Conservation (phyloP, 345 rosid species). For the Salix arbutifolia region DNA sequence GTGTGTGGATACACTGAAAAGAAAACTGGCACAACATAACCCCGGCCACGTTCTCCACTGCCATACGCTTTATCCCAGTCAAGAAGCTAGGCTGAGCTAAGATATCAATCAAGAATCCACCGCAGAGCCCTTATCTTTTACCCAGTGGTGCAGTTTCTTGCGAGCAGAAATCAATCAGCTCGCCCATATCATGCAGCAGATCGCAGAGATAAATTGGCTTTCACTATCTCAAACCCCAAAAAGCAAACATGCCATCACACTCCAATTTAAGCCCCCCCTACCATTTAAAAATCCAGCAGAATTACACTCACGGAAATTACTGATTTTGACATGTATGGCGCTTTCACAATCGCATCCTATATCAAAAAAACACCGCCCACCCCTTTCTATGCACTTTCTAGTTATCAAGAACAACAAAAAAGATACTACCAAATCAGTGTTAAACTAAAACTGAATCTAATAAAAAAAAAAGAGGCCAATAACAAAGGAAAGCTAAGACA, state of each 20-base stretch:
- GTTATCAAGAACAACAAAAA: no score
- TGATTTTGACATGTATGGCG: conserved; percentile 2
- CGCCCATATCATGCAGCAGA: not conserved
- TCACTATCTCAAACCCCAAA: conserved; percentile 15
- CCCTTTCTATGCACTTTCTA: not conserved
- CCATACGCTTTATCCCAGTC: conserved; percentile 25
- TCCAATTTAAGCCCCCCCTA: no score
- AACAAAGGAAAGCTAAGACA: not conserved
- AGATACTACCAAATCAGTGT: no score
- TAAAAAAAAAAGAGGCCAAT: no score
- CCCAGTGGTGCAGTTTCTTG: not conserved
- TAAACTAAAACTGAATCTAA: no score
- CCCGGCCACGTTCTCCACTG: conserved; percentile 39
- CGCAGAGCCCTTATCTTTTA: conserved; percentile 7
- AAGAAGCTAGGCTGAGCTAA: conserved; percentile 6
- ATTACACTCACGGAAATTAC: not conserved
- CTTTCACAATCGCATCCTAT: not conserved
- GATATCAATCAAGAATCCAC: not conserved
- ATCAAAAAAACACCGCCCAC: not conserved
- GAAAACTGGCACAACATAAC: conserved; percentile 30
- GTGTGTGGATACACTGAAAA: conserved; percentile 9
- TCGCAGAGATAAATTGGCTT: not conserved
- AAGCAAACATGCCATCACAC: not conserved
- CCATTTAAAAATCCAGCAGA: not conserved
- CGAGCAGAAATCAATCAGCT: not conserved